phyloP scores from a whole-genome alignment of 495 filamentous ascomycete genomes.

The Trypethelium eluteriae region DNA sequence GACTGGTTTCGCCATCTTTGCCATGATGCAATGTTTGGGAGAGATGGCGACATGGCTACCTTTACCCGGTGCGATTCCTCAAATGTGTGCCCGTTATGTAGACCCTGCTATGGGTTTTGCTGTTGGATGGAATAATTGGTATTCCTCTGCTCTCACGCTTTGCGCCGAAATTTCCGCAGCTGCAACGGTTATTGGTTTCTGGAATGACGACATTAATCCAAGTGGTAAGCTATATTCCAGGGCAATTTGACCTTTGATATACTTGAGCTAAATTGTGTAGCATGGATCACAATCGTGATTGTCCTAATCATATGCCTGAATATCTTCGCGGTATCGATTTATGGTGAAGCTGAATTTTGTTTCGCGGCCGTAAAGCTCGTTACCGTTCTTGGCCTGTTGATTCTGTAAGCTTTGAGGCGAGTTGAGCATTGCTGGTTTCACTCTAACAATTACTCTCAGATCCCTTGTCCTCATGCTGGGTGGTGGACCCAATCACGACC shows the following conservation, averaged over 20 bases:
- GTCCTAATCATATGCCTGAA: constrained; percentile 41
- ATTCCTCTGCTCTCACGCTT: constrained; percentile 23
- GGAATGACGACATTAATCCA: constrained; percentile 26
- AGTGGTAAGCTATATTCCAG: background rate
- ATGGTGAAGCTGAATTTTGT: constrained; percentile 44
- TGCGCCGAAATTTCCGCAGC: constrained; percentile 32
- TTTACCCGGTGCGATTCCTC: constrained; percentile 47
- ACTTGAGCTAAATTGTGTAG: constrained; percentile 29
- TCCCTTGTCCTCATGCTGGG: constrained; percentile 62
- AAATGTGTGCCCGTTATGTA: constrained; percentile 54
- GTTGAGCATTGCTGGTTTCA: background rate
- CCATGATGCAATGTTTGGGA: constrained; percentile 55
- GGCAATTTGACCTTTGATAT: background rate
- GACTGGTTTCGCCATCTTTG: constrained; percentile 52
- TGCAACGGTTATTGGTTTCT: constrained; percentile 46
- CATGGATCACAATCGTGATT: constrained; percentile 42
- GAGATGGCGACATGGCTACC: constrained; percentile 59
- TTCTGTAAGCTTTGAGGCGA: constrained; percentile 17
- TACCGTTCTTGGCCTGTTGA: constrained; percentile 38
- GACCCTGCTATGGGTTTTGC: constrained; percentile 59
- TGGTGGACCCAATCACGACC: constrained; percentile 53
- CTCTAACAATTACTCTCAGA: background rate
- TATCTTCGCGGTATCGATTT: constrained; percentile 38
- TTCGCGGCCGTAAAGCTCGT: constrained; percentile 42
- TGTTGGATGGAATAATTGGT: constrained; percentile 45